Evolutionary conservation across 2,329 filamentous ascomycete species (phyloP).

Genomic region (Botrytis elliptica): DNA sequence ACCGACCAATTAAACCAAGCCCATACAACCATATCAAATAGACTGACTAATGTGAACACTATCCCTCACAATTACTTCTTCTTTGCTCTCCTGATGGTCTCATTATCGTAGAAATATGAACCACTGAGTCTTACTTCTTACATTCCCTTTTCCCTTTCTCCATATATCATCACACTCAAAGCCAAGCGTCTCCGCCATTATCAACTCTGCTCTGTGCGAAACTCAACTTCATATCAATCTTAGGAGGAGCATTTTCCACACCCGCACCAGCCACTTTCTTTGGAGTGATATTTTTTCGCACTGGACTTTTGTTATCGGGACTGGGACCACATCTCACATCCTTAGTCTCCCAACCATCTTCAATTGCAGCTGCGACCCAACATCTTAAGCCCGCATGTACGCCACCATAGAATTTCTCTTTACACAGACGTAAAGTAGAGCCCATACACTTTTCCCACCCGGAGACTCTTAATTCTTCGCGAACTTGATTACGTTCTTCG

Average conservation of each 20-base stretch:
- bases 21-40: constrained; percentile 14
- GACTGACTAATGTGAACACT: not conserved
- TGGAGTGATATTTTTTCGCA: constrained; percentile 41
- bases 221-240: constrained; percentile 38
- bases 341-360: constrained; percentile 83
- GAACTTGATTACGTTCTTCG: constrained; percentile 71
- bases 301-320: constrained; percentile 45
- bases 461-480: constrained; percentile 74
- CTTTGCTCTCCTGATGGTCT: not conserved
- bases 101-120: not conserved
- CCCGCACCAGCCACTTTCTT: constrained; percentile 25
- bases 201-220: constrained; percentile 28
- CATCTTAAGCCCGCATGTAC: constrained; percentile 86
- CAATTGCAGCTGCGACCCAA: constrained; percentile 83
- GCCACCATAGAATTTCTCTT: constrained; percentile 94
- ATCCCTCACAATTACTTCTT: not conserved
- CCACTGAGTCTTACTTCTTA: constrained; percentile 10
- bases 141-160: not conserved
- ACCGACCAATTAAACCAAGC: constrained; percentile 11
- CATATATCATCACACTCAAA: constrained; percentile 20
- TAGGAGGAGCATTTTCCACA: constrained; percentile 29
- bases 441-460: constrained; percentile 93
- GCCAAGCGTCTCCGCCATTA: constrained; percentile 30
- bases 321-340: constrained; percentile 74
- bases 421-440: constrained; percentile 80